Evolutionary conservation across 768 basidiomycete genomes (phyloP).

Genomic region (Phaeolepiota aurea): DNA sequence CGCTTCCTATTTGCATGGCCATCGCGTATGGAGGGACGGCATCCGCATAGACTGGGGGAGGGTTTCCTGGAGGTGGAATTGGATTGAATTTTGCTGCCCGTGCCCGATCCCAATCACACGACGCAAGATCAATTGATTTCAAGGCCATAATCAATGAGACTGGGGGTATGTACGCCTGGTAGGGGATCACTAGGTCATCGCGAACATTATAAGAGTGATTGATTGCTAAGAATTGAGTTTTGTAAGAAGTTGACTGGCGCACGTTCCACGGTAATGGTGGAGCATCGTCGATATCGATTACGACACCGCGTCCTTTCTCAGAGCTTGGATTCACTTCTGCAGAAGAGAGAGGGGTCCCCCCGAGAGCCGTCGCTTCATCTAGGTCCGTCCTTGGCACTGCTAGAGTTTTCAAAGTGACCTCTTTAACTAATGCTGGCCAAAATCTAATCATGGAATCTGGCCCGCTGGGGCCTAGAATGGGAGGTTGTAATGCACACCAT

Average conservation of each 20-base stretch:
- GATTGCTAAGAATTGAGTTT: slow-evolving; percentile 58
- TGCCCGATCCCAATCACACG: slow-evolving; percentile 33
- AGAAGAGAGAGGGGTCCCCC: not conserved
- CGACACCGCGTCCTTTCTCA: slow-evolving; percentile 2
- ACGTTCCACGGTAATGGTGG: slow-evolving; percentile 42
- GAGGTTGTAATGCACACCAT: slow-evolving; percentile 52
- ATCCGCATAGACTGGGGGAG: slow-evolving; percentile 30
- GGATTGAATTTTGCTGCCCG: slow-evolving; percentile 46
- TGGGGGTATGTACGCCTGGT: slow-evolving; percentile 58
- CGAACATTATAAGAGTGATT: slow-evolving; percentile 36
- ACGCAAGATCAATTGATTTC: slow-evolving; percentile 30
- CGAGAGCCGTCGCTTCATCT: slow-evolving; percentile 1
- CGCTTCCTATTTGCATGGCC: slow-evolving; percentile 64
- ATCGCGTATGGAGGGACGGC: slow-evolving; percentile 59
- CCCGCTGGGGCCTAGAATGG: slow-evolving; percentile 33
- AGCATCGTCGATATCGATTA: slow-evolving; percentile 12
- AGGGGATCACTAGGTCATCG: slow-evolving; percentile 62
- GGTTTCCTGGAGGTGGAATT: slow-evolving; percentile 24
- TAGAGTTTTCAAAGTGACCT: slow-evolving; percentile 39
- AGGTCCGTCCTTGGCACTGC: slow-evolving; percentile 23
- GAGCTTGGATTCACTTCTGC: slow-evolving; percentile 7
- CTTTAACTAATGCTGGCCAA: slow-evolving; percentile 70
- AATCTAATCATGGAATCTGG: slow-evolving; percentile 43
- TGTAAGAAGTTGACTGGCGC: slow-evolving; percentile 54
- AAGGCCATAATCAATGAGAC: slow-evolving; percentile 43